Conservation (phyloP, 257 asterid genomes). For the Jacaranda mimosifolia region DNA sequence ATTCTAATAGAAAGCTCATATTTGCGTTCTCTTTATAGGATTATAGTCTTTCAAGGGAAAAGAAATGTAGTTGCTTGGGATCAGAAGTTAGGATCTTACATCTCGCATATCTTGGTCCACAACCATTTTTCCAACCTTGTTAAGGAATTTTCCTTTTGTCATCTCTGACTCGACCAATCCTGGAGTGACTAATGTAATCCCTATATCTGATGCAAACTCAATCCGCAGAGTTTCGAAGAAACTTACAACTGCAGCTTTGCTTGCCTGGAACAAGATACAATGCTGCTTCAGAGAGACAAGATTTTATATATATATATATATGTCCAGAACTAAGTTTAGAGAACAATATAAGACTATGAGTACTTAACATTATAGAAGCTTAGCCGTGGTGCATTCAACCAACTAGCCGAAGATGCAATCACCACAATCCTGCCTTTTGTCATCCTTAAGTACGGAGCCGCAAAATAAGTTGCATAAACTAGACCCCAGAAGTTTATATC, state of each 20-base stretch:
- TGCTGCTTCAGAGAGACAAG: not conserved
- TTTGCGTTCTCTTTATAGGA: not conserved
- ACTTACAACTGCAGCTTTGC: constrained; percentile 80
- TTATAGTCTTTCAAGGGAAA: not conserved
- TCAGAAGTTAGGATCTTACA: constrained; percentile 48
- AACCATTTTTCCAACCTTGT: constrained; percentile 51
- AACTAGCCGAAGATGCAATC: constrained; percentile 73
- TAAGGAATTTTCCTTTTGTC: constrained; percentile 68
- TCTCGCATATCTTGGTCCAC: constrained; percentile 68
- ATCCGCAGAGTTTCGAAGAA: constrained; percentile 74
- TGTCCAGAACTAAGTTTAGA: too few relatives aligned
- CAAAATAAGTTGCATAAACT: constrained; percentile 64
- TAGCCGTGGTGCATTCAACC: constrained; percentile 85
- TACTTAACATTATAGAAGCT: constrained; percentile 64
- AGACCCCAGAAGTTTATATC: constrained; percentile 87
- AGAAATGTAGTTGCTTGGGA: not conserved
- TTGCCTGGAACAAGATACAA: constrained; percentile 57
- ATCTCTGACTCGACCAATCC: constrained; percentile 79
- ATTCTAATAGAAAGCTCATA: not conserved
- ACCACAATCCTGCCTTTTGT: constrained; percentile 66
- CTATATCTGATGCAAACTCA: constrained; percentile 65
- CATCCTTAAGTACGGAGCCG: constrained; percentile 64
- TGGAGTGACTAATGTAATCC: constrained; percentile 68
- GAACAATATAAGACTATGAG: not conserved
- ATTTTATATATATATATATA: too few relatives aligned